Evolutionary conservation across 2,329 filamentous ascomycete genomes (phyloP).

Genomic region (Paraconiothyrium brasiliense): DNA sequence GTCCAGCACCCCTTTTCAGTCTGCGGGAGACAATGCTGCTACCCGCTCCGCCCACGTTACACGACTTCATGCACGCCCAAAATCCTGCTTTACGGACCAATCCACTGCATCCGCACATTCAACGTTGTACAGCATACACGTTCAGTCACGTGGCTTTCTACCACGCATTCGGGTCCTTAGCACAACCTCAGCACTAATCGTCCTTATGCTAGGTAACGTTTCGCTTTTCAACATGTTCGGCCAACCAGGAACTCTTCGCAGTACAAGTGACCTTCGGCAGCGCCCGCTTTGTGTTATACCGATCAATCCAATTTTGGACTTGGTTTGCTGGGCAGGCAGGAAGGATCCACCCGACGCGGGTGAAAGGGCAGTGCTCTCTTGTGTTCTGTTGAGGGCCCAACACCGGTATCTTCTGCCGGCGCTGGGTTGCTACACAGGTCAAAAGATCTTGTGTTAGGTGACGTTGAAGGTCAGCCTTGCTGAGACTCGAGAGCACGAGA

Average conservation of each 20-base stretch:
- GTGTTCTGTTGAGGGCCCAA: constrained; percentile 11
- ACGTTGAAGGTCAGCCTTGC: constrained; percentile 3
- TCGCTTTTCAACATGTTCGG: constrained; percentile 3
- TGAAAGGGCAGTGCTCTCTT: not conserved
- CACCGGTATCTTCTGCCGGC: constrained; percentile 2
- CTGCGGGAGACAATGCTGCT: constrained; percentile 7
- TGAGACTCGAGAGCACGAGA: not conserved
- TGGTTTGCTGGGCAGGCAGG: not conserved
- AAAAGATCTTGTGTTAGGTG: not conserved
- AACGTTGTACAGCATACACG: constrained; percentile 17
- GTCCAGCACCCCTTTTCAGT: constrained; percentile 6
- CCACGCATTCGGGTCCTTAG: constrained; percentile 9
- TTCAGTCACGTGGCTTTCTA: constrained; percentile 11
- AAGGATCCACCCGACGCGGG: constrained; percentile 6
- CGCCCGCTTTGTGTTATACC: constrained; percentile 10
- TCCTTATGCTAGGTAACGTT: constrained; percentile 10
- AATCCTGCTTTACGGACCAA: constrained; percentile 4
- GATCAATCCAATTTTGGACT: not conserved
- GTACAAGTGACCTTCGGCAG: constrained; percentile 13
- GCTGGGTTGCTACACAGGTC: not conserved
- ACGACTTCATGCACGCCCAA: constrained; percentile 12
- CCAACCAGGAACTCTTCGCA: constrained; percentile 1
- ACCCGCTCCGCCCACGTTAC: constrained; percentile 16
- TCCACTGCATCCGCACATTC: constrained; percentile 5
- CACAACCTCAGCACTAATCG: constrained; percentile 9